Base-by-base conservation (phyloP, 2,329 filamentous ascomycete genomes). In the Seiridium unicorne region DNA sequence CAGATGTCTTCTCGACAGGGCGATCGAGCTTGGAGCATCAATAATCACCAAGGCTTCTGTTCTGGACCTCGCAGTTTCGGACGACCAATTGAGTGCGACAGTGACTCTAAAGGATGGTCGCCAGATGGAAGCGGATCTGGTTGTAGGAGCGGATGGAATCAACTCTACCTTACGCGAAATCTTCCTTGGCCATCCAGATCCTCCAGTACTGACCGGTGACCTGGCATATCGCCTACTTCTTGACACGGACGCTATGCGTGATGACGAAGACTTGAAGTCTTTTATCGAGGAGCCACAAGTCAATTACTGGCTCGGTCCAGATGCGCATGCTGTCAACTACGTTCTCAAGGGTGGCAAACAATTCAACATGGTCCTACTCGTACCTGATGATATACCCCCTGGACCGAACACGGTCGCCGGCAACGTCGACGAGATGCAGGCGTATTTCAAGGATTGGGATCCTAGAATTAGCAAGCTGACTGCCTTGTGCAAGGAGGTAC, bases 381-480 rank as follows among this genome's bases (percentile, higher is more conserved):
- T 82, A 0, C 80, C 80, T 0, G 80, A 82, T 58, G 78, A 82
- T 55, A 77, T 83, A 68, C 80, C 79, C 3, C 73, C 49, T 36
- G 74, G 73, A 3, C 70, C 75, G 1, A 77, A 75, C 18, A 81
- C 77, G 3, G 67, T 63, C 55, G 70, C 57, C 59, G 73, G 60
- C 34, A 64, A 72, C 61, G 61, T 71, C 54, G 65, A 65, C 61
- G 76, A 78, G 65, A 78, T 78, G 76, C 68, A 71, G 4, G 77
- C 77, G 0, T 72, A 82, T 4, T 87, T 82, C 63, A 74, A 78
- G 51, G 79, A 80, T 48, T 88, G 85, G 85, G 85, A 88, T 64
- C 82, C 83, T 1, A 73, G 74, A 1, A 82, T 85, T 42, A 72
- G 78, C 18, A 88, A 87, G 67, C 74, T 88, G 4, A 74, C 88